Percentiles rank a stretch among this genome's conserved stretches.
Conservation (phyloP, 148 eudicot species). For the Chenopodium berlandieri region DNA sequence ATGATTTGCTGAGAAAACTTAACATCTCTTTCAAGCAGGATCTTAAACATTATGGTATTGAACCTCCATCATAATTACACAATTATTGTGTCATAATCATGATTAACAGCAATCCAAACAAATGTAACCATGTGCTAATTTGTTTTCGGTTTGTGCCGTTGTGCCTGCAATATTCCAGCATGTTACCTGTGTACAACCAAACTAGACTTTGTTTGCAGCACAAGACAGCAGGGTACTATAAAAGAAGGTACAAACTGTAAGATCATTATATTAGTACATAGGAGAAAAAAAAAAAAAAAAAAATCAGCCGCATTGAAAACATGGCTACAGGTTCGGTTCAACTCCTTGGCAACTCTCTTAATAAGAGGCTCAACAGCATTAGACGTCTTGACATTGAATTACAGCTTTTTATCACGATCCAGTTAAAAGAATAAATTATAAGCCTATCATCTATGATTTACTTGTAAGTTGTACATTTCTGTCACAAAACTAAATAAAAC, state of each 20-base stretch:
- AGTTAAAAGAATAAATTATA: constrained; percentile 22
- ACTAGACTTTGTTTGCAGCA: neutral
- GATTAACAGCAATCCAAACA: constrained; percentile 8
- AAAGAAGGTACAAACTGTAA: neutral
- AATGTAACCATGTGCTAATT: constrained; percentile 8
- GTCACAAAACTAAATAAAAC: constrained; percentile 13
- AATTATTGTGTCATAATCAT: constrained; percentile 22
- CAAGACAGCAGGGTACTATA: neutral
- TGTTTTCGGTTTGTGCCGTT: constrained; percentile 2
- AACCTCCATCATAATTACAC: neutral
- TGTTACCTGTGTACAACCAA: neutral
- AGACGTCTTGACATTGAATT: neutral
- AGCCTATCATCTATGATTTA: constrained; percentile 25
- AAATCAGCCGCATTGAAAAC: too few species aligned
- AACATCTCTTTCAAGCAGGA: neutral
- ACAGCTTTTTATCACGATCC: constrained; percentile 13
- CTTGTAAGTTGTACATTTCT: constrained; percentile 21
- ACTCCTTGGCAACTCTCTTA: constrained; percentile 6
- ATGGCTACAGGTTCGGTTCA: neutral
- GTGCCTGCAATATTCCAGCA: neutral
- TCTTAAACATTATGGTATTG: neutral
- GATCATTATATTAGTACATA: neutral
- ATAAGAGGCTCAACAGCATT: constrained; percentile 16
- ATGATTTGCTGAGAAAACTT: neutral
- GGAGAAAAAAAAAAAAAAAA: too few species aligned